Evolutionary conservation across 2,329 filamentous ascomycete genomes (phyloP).

Genomic region (Blumeriella jaapii): DNA sequence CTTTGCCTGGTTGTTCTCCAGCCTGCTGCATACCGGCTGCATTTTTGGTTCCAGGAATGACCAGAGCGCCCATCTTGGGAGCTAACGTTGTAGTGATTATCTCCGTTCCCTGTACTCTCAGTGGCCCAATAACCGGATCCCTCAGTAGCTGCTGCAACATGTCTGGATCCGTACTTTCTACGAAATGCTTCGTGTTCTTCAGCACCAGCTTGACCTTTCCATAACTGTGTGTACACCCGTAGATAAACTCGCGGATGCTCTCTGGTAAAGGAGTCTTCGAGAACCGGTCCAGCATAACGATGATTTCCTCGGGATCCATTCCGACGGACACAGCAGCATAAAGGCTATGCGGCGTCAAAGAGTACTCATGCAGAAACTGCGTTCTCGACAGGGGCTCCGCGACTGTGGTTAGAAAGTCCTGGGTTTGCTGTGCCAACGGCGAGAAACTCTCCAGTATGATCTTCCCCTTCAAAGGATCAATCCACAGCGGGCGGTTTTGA

Average conservation of each 20-base stretch:
- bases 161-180: conserved; percentile 80
- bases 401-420: conserved; percentile 92
- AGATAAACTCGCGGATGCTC: conserved; percentile 65
- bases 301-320: conserved; percentile 80
- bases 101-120: conserved; percentile 57
- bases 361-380: conserved; percentile 86
- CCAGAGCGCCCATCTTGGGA: conserved; percentile 74
- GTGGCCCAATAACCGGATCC: conserved; percentile 69
- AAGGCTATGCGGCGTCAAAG: conserved; percentile 80
- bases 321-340: conserved; percentile 94
- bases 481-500: conserved; percentile 82
- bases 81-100: conserved; percentile 73
- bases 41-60: conserved; percentile 90
- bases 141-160: conserved; percentile 80
- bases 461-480: conserved; percentile 73
- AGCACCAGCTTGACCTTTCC: conserved; percentile 93
- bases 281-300: conserved; percentile 75
- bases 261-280: conserved; percentile 80
- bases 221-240: conserved; percentile 73
- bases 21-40: conserved; percentile 80
- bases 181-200: conserved; percentile 87
- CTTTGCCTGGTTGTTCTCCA: conserved; percentile 29
- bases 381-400: conserved; percentile 87
- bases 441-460: conserved; percentile 95
- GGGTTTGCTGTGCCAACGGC: conserved; percentile 71